phyloP scores from a whole-genome alignment of 2,329 filamentous ascomycete species.

The Lomentospora prolificans region DNA sequence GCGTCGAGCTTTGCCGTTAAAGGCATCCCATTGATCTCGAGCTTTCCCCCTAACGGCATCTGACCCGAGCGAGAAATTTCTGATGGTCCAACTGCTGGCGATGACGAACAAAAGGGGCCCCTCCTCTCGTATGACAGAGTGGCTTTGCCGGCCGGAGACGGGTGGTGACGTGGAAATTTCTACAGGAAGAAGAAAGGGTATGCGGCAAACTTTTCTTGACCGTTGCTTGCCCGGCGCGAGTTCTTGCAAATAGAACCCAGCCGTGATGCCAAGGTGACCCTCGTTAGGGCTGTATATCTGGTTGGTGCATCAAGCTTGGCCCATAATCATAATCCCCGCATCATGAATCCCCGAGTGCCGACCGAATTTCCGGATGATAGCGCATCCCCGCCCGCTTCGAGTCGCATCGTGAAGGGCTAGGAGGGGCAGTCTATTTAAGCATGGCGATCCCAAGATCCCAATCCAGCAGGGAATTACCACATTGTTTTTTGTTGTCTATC shows the following conservation, averaged over 20 bases:
- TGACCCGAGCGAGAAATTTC: not conserved
- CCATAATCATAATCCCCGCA: not conserved
- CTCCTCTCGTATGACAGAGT: too few species aligned
- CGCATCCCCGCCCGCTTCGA: not conserved
- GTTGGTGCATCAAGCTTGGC: not conserved
- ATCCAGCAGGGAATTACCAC: not conserved
- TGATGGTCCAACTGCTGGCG: not conserved
- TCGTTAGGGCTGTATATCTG: not conserved
- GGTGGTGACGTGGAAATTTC: too few species aligned
- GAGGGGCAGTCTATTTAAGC: not conserved
- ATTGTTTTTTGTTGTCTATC: not conserved
- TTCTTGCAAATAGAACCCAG: not conserved
- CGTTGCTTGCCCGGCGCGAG: too few species aligned
- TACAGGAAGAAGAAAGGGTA: too few species aligned
- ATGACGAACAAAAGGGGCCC: too few species aligned
- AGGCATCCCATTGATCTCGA: not conserved
- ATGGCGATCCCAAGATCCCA: not conserved
- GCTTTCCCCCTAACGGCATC: conserved; percentile 3
- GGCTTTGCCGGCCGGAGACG: too few species aligned
- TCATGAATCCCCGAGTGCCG: not conserved
- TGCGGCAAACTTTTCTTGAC: too few species aligned
- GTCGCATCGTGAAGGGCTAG: not conserved
- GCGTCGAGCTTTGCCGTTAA: not conserved
- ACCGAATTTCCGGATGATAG: not conserved
- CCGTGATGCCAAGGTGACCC: not conserved